A percentile compares a stretch with the other conserved stretches of the same genome.
Evolutionary conservation across 2,329 filamentous ascomycete species (phyloP).

Genomic region (Apiospora rasikravindrae): DNA sequence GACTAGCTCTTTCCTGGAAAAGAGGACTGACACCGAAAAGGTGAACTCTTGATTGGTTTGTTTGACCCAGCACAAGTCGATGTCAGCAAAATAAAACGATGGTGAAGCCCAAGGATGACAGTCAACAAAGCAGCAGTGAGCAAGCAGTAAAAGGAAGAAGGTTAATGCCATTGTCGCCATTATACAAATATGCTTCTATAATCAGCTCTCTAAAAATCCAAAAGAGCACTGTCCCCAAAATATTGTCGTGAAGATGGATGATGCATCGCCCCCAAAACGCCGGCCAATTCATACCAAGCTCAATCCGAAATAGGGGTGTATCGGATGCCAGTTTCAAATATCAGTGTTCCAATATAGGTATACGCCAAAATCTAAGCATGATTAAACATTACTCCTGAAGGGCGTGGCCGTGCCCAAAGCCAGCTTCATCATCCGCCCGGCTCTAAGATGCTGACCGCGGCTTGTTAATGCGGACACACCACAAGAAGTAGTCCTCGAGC

Average conservation of each 20-base stretch:
- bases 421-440: neutral
- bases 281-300: neutral
- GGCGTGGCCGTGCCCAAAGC: neutral
- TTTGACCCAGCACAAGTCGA: too few relatives aligned
- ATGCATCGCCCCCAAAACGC: neutral
- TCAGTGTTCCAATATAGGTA: neutral
- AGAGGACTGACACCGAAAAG: too few relatives aligned
- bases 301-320: neutral
- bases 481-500: conserved; percentile 72
- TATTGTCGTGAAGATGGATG: neutral
- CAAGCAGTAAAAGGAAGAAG: neutral
- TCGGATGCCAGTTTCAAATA: neutral
- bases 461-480: conserved; percentile 68
- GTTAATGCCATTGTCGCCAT: neutral
- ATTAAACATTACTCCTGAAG: neutral
- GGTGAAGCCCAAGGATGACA: too few relatives aligned
- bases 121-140: neutral
- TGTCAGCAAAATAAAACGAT: neutral
- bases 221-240: neutral
- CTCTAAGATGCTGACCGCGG: conserved; percentile 41
- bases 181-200: neutral
- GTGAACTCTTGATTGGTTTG: too few relatives aligned
- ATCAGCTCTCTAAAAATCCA: neutral
- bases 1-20: too few relatives aligned
- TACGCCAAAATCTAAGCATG: neutral